Base-by-base conservation (phyloP, 2,329 filamentous ascomycete genomes). In the Xylariaceae sp. region DNA sequence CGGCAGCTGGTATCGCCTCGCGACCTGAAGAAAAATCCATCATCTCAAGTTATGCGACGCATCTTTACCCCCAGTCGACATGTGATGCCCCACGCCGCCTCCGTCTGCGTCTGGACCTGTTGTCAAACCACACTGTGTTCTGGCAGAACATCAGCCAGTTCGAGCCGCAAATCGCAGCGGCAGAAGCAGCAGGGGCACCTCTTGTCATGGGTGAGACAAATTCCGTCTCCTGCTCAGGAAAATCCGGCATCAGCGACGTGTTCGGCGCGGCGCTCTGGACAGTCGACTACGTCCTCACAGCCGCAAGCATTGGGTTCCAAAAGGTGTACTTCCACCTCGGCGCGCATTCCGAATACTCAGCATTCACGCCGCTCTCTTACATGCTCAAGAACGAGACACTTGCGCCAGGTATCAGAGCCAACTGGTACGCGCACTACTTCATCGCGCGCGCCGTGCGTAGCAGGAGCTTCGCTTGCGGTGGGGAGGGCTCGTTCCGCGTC, bases 231-330 rank as follows among this genome's bases (percentile, higher is more conserved):
- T 74, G 74, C 63, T 69, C 71, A 15, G 75, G 75, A 53, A 67
- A 67, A 3, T 69, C 70, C 13, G 77, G 78, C 9, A 73, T 80
- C 51, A 73, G 72, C 49, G 77, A 79, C 59, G 78, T 77, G 0
- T 78, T 79, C 60, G 79, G 78, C 53, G 77, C 78, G 6, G 79
- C 75, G 15, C 74, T 81, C 6, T 81, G 78, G 79, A 73, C 73
- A 55, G 70, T 78, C 34, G 79, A 81, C 68, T 80, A 77, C 67
- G 70, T 73, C 67, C 70, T 76, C 35, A 64, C 67, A 53, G 73
- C 70, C 47, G 73, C 74, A 1, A 65, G 69, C 30, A 60, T 75
- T 42, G 73, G 72, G 15, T 66, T 76, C 18, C 62, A 66, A 51
- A 72, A 71, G 68, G 65, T 72, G 0, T 78, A 77, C 65, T 80